These are phyloP conservation scores for Epichloe sp. DNA, from an alignment of 2,329 filamentous ascomycete genomes.

Conservation along the genomic window DNA sequence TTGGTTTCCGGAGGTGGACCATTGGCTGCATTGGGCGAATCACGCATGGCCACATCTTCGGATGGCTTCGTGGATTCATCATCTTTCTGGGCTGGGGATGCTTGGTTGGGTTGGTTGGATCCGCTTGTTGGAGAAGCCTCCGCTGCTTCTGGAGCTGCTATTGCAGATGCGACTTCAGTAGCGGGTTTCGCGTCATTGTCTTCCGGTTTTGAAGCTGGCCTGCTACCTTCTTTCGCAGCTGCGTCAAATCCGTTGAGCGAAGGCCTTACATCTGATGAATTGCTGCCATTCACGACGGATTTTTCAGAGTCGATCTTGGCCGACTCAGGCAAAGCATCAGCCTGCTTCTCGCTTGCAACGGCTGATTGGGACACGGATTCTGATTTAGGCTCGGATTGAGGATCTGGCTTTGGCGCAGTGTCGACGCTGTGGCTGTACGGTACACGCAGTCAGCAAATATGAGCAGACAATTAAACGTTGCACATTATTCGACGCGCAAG, in stretches of 20 bases:
- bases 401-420: conserved; percentile 7
- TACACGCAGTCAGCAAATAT: conserved; percentile 1
- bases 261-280: background rate
- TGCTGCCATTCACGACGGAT: conserved; percentile 9
- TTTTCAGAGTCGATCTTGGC: conserved; percentile 6
- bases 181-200: background rate
- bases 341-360: background rate
- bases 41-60: conserved; percentile 1
- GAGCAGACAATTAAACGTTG: background rate
- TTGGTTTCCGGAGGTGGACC: background rate
- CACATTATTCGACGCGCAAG: background rate
- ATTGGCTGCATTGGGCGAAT: background rate
- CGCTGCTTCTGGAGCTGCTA: background rate
- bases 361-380: conserved; percentile 5
- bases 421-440: conserved; percentile 1
- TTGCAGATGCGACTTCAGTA: background rate
- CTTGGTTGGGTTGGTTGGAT: background rate
- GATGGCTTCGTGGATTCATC: background rate
- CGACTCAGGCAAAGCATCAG: background rate
- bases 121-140: background rate
- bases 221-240: background rate
- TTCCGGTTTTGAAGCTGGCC: background rate
- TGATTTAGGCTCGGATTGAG: conserved; percentile 3
- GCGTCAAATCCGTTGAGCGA: conserved; percentile 4
- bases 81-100: background rate